Base-by-base conservation (phyloP, 2,329 filamentous ascomycete species). In the Fusarium brachygibbosum region DNA sequence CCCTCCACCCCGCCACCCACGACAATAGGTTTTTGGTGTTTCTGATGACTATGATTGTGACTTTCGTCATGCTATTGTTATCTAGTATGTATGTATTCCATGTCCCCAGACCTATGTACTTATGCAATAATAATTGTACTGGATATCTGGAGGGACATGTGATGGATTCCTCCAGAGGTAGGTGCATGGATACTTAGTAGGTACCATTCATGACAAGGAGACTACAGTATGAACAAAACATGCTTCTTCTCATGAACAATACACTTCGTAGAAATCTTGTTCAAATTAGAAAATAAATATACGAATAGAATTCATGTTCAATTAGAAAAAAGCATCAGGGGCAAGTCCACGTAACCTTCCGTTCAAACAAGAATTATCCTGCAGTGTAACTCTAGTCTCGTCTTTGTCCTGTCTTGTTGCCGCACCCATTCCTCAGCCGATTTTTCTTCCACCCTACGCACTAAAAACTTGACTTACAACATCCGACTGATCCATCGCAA, bases 391-490 rank as follows among this genome's bases (percentile, higher is more conserved):
- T 66, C 42, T 42, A 45, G 54, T 52, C 54, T 53, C 32, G 52
- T 42, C 40, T 37, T 59, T 51, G 45, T 37, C 40, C 32, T 49
- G 45, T 37, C 40, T 29, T 49, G 9, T 62, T 56, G 53, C 54
- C 56, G 46, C 55, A 66, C 44, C 65, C 64, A 45, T 54, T 58
- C 46, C 58, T 60, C 70, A 68, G 60, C 46, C 66, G 63, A 68
- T 60, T 73, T 61, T 71, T 54, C 55, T 42, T 65, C 56, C 68
- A 54, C 65, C 58, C 61, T 64, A 46, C 59, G 54, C 70, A 70
- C 66, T 70, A 56, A 61, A 66, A 50, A 40, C 12, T 50, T 4
- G n/a, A 65, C 53, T 42, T 35, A 17, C 48, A 55, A 34, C 54
- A 67, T 28, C 41, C 32, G 32, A 50, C 23, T 50, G 34, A 50